These are phyloP conservation scores for Euryodendron excelsum DNA, from an alignment of 148 eudicot genomes.

Conservation along the genomic window DNA sequence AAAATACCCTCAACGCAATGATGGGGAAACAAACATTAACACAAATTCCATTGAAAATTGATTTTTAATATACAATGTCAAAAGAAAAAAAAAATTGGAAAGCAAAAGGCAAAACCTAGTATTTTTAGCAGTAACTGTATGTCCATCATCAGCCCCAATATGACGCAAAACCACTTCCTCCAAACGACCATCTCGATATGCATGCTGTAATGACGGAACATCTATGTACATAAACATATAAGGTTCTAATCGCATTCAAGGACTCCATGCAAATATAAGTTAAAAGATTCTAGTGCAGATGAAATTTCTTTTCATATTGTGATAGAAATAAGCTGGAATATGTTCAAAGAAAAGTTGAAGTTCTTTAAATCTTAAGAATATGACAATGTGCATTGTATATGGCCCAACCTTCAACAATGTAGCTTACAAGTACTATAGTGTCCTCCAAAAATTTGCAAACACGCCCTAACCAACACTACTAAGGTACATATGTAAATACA, in stretches of 20 bases:
- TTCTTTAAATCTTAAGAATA: too few species aligned
- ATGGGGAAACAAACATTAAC: neutral
- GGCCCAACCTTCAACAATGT: neutral
- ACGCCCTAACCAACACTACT: too few species aligned
- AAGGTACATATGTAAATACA: too few species aligned
- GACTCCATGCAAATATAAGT: neutral
- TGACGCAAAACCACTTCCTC: conserved; percentile 81
- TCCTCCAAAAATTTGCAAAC: too few species aligned
- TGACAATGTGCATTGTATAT: neutral
- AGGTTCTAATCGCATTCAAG: neutral
- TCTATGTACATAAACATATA: neutral
- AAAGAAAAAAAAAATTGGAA: neutral
- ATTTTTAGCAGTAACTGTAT: conserved; percentile 65
- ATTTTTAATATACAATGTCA: too few species aligned
- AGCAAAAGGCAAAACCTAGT: conserved; percentile 41
- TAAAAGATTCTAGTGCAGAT: conserved; percentile 1
- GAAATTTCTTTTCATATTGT: neutral
- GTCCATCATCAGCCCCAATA: conserved; percentile 80
- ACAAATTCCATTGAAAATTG: too few species aligned
- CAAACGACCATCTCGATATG: conserved; percentile 79
- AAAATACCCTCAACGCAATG: conserved; percentile 2
- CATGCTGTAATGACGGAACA: conserved; percentile 51
- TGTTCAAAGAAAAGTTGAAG: too few species aligned
- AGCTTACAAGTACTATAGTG: neutral
- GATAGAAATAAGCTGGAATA: too few species aligned